These are phyloP conservation scores for Erysiphe pulchra DNA, from an alignment of 2,329 filamentous ascomycete species.

Conservation along the genomic window DNA sequence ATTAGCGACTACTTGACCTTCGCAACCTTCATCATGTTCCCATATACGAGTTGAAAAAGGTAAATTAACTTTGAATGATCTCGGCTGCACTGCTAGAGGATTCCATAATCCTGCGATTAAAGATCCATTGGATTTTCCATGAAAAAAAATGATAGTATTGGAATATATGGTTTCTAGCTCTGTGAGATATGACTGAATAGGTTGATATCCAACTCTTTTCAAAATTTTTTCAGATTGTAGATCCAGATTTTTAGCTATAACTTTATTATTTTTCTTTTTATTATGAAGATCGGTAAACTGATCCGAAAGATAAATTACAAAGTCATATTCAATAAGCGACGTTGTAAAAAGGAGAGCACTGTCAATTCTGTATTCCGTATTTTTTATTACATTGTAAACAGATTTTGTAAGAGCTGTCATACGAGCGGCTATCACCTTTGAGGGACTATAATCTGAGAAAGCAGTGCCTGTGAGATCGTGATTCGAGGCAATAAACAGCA, in stretches of 20 bases:
- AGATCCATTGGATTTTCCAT: conserved; percentile 30
- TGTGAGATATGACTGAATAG: conserved; percentile 33
- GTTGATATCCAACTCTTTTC: conserved; percentile 27
- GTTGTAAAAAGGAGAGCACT: conserved; percentile 42
- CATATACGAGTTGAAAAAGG: conserved; percentile 33
- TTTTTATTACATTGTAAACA: conserved; percentile 35
- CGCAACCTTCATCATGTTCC: conserved; percentile 16
- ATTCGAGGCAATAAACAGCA: conserved; percentile 59
- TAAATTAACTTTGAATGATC: conserved; percentile 45
- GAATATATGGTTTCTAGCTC: conserved; percentile 44
- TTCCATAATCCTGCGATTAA: conserved; percentile 41
- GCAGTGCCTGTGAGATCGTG: conserved; percentile 52
- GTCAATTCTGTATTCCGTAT: conserved; percentile 25
- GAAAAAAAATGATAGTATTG: conserved; percentile 55
- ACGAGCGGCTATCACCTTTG: conserved; percentile 60
- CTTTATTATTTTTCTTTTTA: conserved; percentile 15
- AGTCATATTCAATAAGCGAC: conserved; percentile 55
- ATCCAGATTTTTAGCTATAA: conserved; percentile 61
- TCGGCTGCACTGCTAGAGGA: conserved; percentile 17
- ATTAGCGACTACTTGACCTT: conserved; percentile 32
- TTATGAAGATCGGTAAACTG: conserved; percentile 13
- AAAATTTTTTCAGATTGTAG: conserved; percentile 21
- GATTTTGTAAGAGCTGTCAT: conserved; percentile 63
- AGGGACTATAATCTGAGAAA: conserved; percentile 52
- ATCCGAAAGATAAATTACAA: conserved; percentile 41